Conservation (phyloP, 768 basidiomycete species). For the Candolleomyces eurysporus region DNA sequence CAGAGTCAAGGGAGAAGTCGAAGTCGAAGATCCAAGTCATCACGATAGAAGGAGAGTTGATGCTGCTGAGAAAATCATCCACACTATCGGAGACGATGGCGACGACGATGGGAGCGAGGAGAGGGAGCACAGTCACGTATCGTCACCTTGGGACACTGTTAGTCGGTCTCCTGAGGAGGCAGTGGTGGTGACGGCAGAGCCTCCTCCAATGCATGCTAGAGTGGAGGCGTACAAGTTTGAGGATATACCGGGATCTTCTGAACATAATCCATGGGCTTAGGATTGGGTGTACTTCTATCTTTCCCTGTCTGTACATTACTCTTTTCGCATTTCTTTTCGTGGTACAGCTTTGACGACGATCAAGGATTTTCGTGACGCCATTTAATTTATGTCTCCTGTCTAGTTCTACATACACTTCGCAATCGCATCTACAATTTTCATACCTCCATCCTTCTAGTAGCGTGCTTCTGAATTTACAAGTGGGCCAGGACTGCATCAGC, state of each 20-base stretch:
- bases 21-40: conserved; percentile 30
- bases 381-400: too few relatives aligned
- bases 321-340: too few relatives aligned
- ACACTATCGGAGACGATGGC: conserved; percentile 31
- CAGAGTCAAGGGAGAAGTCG: conserved; percentile 33
- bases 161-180: conserved; percentile 12
- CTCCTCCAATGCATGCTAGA: conserved; percentile 10
- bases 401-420: background rate
- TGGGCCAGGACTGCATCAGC: conserved; percentile 57
- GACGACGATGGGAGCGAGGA: conserved; percentile 27
- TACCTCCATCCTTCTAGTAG: too few relatives aligned
- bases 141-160: conserved; percentile 7
- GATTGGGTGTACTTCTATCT: too few relatives aligned
- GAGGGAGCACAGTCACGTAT: background rate
- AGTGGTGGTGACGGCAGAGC: conserved; percentile 10
- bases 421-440: background rate
- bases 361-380: too few relatives aligned
- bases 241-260: conserved; percentile 13
- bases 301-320: too few relatives aligned
- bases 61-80: conserved; percentile 39
- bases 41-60: conserved; percentile 28
- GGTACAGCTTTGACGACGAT: too few relatives aligned
- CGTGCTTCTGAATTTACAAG: conserved; percentile 23
- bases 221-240: conserved; percentile 6
- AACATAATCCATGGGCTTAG: conserved; percentile 17